These are phyloP conservation scores for Phytopythium boreale DNA, from an alignment of 352 stramenopile species.

Conservation along the genomic window DNA sequence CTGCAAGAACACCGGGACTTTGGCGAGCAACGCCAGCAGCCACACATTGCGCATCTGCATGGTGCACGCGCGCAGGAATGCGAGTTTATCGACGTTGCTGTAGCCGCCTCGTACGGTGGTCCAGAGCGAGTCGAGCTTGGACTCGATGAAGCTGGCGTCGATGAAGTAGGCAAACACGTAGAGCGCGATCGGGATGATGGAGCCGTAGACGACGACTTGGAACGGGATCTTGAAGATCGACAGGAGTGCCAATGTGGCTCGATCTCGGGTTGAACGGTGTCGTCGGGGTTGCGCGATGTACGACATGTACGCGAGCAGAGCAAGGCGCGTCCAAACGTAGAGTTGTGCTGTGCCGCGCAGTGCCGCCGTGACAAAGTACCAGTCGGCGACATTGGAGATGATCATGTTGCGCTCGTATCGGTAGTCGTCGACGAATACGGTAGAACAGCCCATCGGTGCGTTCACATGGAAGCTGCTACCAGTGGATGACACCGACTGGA, in stretches of 20 bases:
- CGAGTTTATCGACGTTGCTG: constrained; percentile 20
- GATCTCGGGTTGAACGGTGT: neutral
- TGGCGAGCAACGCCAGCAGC: constrained; percentile 33
- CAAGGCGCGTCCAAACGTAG: constrained; percentile 50
- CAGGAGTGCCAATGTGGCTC: neutral
- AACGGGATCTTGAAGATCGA: constrained; percentile 40
- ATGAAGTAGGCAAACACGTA: constrained; percentile 39
- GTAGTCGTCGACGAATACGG: constrained; percentile 47
- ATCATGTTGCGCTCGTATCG: constrained; percentile 46
- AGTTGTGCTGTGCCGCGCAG: constrained; percentile 30
- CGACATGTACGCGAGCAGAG: constrained; percentile 15
- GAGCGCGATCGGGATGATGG: constrained; percentile 28
- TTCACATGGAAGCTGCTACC: neutral
- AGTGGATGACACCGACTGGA: neutral
- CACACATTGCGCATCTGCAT: constrained; percentile 50
- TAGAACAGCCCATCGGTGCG: constrained; percentile 13
- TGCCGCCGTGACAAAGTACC: constrained; percentile 19
- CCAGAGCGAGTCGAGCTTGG: constrained; percentile 37
- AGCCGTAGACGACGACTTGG: constrained; percentile 52
- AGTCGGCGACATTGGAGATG: constrained; percentile 31
- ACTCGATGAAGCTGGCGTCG: constrained; percentile 36
- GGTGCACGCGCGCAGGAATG: constrained; percentile 25
- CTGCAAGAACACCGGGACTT: constrained; percentile 14
- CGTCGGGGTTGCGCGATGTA: constrained; percentile 4
- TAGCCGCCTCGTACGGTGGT: constrained; percentile 17